Conservation (phyloP, 495 filamentous ascomycete species). For the Xanthoparmelia taractica region DNA sequence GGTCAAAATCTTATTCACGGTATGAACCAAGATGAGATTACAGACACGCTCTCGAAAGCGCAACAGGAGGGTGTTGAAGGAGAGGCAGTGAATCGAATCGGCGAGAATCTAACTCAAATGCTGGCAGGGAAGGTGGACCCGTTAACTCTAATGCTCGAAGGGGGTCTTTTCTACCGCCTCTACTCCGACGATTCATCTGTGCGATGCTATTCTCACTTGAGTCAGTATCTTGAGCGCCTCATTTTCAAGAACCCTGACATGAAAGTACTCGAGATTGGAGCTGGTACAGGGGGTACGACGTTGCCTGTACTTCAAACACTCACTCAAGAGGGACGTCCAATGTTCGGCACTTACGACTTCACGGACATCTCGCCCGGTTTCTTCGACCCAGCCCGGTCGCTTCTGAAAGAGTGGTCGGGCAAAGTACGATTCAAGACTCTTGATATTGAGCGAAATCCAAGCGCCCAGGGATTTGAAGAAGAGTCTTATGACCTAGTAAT, state of each 20-base stretch:
- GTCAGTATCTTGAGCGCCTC: slow-evolving; percentile 25
- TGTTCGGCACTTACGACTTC: slow-evolving; percentile 22
- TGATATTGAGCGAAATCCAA: slow-evolving; percentile 27
- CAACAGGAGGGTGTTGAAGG: too few species aligned
- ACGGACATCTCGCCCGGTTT: slow-evolving; percentile 39
- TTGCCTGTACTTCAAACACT: slow-evolving; percentile 33
- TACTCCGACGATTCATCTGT: too few species aligned
- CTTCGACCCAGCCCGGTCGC: slow-evolving; percentile 31
- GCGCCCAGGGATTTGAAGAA: slow-evolving; percentile 37
- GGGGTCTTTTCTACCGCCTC: too few species aligned
- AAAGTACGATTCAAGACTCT: slow-evolving; percentile 12
- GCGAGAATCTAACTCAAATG: not conserved
- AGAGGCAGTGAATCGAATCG: too few species aligned
- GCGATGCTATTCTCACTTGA: too few species aligned
- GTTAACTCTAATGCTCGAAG: not conserved
- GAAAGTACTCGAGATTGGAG: slow-evolving; percentile 23
- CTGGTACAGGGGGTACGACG: slow-evolving; percentile 28
- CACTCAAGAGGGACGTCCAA: not conserved
- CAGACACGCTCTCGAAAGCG: too few species aligned
- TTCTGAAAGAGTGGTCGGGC: slow-evolving; percentile 12
- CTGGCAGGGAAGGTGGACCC: not conserved
- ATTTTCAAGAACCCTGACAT: slow-evolving; percentile 32
- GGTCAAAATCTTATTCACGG: too few species aligned
- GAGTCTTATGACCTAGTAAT: slow-evolving; percentile 28
- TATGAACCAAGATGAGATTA: too few species aligned